A percentile compares a stretch with the other conserved stretches of the same genome.
phyloP scores from a whole-genome alignment of 345 rosid genomes.

The Sisymbrium altissimum region DNA sequence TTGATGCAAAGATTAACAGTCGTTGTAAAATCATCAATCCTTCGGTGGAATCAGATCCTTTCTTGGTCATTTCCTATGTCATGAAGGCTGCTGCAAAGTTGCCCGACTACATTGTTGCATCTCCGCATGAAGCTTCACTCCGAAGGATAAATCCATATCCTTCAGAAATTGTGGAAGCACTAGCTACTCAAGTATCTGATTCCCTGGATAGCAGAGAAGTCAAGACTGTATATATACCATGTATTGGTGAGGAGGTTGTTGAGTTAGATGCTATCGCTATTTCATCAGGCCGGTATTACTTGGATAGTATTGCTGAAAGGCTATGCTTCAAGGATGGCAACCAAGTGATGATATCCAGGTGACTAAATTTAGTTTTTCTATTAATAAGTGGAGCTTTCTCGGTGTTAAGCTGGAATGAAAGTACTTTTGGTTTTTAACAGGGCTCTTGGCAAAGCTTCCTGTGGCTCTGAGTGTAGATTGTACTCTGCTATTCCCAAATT shows the following conservation, averaged over 20 bases:
- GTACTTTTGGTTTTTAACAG: slow-evolving; percentile 43
- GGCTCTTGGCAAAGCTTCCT: slow-evolving; percentile 75
- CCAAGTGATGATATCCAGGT: slow-evolving; percentile 77
- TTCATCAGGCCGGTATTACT: slow-evolving; percentile 50
- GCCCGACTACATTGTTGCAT: slow-evolving; percentile 40
- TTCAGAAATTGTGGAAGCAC: slow-evolving; percentile 42
- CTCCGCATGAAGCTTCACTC: slow-evolving; percentile 49
- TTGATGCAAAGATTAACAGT: slow-evolving; percentile 57
- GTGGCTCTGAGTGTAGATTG: slow-evolving; percentile 83
- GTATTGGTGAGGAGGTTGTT: slow-evolving; percentile 42
- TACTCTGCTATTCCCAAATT: slow-evolving; percentile 56
- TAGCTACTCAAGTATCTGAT: slow-evolving; percentile 37
- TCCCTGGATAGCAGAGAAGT: slow-evolving; percentile 26
- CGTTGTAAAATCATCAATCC: slow-evolving; percentile 69
- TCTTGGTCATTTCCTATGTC: slow-evolving; percentile 49
- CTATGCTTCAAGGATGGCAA: slow-evolving; percentile 61
- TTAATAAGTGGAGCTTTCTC: slow-evolving; percentile 3
- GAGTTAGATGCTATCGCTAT: slow-evolving; percentile 44
- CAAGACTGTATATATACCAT: slow-evolving; percentile 53
- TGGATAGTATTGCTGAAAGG: slow-evolving; percentile 67
- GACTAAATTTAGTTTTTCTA: slow-evolving; percentile 8
- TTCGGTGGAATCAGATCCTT: slow-evolving; percentile 58
- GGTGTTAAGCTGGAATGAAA: slow-evolving; percentile 10
- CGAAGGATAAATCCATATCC: slow-evolving; percentile 54
- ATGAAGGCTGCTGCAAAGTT: slow-evolving; percentile 63